Base-by-base conservation (phyloP, 352 stramenopile genomes). In the Phytophthora ramorum region DNA sequence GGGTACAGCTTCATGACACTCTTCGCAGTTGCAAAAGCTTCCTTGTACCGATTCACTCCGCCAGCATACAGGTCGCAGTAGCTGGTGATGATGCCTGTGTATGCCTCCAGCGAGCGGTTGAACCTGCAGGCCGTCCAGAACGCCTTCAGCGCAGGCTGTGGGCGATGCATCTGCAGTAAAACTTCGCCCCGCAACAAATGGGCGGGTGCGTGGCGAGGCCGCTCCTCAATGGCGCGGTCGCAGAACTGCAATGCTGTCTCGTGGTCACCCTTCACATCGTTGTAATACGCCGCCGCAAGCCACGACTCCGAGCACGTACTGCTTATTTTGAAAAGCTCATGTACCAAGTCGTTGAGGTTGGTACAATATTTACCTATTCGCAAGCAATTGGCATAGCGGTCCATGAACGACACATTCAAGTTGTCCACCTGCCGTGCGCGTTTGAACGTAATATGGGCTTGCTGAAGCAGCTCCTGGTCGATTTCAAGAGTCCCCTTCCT, bases 281-380 rank as follows among this genome's bases (percentile, higher is more conserved):
- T 88, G 49, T 90, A 90, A 50, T 86, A 93, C 20, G 82, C 81
- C 7, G 85, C 87, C 37, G 87, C 87, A 38, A 95, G 79, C 85
- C 87, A 95, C 4, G 77, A 73, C 43, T 91, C 77, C 8, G 76
- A 69, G 20, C 85, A 73, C 6, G 64, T 44, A 9, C 81, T 77
- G 38, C 73, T 93, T 14, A 86, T 85, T 13, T 76, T 72, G 43
- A 95, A 91, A 3, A 93, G 58, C 47, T 92, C 79, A 7, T 87
- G 81, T 12, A 93, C 83, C 30, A 95, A 69, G 26, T 76, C 82
- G 43, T 82, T 85, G 16, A 95, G 74, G 30, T 89, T 77, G 17
- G 77, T 80, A 3, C 69, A 74, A n/a, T 41, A 71, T 9, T 58
- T 67, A 19, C 51, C 64, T 63, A 79, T 83, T 7, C 81, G 71